Conservation (phyloP, 139 green algal genomes). For the Chlamydomonas sp. region DNA sequence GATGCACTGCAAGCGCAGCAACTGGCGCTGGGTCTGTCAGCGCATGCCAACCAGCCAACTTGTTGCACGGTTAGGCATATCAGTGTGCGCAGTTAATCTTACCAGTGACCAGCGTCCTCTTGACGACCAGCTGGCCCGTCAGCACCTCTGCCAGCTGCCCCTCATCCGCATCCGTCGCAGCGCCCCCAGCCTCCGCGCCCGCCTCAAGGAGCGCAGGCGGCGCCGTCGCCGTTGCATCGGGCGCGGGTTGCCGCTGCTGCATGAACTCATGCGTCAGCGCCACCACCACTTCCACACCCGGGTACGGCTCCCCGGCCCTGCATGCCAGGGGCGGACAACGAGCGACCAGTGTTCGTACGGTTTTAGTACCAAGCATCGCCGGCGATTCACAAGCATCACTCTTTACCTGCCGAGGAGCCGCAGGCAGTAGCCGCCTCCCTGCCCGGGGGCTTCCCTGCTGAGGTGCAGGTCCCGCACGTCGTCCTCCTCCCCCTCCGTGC, state of each 20-base stretch:
- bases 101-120: too few relatives aligned
- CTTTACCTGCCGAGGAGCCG: constrained; percentile 7
- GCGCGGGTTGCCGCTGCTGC: neutral
- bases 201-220: neutral
- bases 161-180: too few relatives aligned
- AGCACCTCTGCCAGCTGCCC: too few relatives aligned
- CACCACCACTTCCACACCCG: constrained; percentile 2
- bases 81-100: too few relatives aligned
- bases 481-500: neutral
- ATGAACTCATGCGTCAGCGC: constrained; percentile 11
- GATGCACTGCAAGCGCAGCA: too few relatives aligned
- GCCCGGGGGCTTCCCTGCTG: neutral
- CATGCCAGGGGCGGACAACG: neutral
- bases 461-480: constrained; percentile 13
- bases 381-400: neutral
- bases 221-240: neutral
- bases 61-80: too few relatives aligned
- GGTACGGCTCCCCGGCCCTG: constrained; percentile 21
- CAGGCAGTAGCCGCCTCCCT: neutral
- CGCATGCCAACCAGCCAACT: too few relatives aligned
- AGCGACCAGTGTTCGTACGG: too few relatives aligned
- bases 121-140: too few relatives aligned
- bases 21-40: too few relatives aligned
- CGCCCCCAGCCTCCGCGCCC: too few relatives aligned
- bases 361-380: neutral